Conservation (phyloP, 257 asterid genomes). For the Solanum pinnatisectum region DNA sequence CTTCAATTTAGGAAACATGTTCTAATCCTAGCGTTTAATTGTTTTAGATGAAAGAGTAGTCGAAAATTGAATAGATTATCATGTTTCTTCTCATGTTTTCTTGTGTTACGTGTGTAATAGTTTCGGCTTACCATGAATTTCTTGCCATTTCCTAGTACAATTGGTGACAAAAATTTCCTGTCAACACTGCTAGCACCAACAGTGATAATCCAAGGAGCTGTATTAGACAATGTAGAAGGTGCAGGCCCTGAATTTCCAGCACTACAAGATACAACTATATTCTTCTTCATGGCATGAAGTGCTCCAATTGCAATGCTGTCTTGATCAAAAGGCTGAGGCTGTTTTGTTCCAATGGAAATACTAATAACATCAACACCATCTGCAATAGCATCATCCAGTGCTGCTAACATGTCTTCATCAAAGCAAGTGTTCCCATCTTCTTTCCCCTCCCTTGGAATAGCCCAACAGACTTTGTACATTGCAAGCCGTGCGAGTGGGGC, state of each 20-base stretch:
- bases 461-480: conserved; percentile 92
- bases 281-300: conserved; percentile 58
- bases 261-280: conserved; percentile 69
- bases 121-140: conserved; percentile 28
- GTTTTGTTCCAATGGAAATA: conserved; percentile 50
- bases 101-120: not conserved
- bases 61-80: not conserved
- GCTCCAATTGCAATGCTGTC: conserved; percentile 73
- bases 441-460: conserved; percentile 44
- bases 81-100: not conserved
- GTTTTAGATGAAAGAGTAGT: not conserved
- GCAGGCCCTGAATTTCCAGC: conserved; percentile 80
- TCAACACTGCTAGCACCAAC: conserved; percentile 90
- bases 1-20: not conserved
- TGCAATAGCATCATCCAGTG: conserved; percentile 78
- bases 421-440: conserved; percentile 62
- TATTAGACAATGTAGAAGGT: conserved; percentile 44
- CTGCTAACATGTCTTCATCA: conserved; percentile 81
- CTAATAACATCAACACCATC: conserved; percentile 82
- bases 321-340: conserved; percentile 24
- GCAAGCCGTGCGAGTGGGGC: conserved; percentile 74
- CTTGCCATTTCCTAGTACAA: conserved; percentile 58
- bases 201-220: conserved; percentile 91
- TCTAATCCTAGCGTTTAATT: not conserved
- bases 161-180: conserved; percentile 37